Evolutionary conservation across 306 rosid species (phyloP), one percentile per base, ranked within the genome.

Genomic region (Vigna radiata): DNA sequence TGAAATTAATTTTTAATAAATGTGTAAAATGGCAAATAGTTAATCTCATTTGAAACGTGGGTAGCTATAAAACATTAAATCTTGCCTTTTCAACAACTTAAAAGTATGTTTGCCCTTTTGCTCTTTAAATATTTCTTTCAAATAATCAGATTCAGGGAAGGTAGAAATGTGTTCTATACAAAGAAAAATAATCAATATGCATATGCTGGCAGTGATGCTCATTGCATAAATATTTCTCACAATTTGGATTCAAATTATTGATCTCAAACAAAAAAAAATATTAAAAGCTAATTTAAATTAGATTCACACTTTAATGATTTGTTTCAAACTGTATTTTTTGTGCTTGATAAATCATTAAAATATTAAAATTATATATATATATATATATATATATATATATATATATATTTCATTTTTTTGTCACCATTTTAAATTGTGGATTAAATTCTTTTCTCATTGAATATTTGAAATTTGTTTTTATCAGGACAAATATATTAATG

Each of bases 101-200:
- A 68, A n/a, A 67, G 37, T 67, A 23, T 10, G 9, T 16, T 8
- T 18, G 12, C 12, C 17, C 29, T 58, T 74, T 80, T 59, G 25
- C 23, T 37, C 59, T 39, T 14, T 44, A 14, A 46, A 55, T 19
- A 48, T 72, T 37, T 49, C 15, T 43, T 53, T 79, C 13, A 72
- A 41, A 52, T 29, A 39, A 53, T 64, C 44, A 21, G 44, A 72
- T 44, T 43, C 7, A 68, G 11, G 62, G 74, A 43, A 33, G 31
- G 31, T 25, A 25, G 27, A 2, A 25, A 25, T 25, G 27, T 29
- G 31, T 29, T 29, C 4, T 27, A 27, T 3, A 29, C 1, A 33
- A 6, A 59, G 16, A 73, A 60, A 61, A 9, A 3, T 14, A 58
- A 58, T 23, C 37, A 41, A 15, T 6, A 50, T 15, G 43, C 15